A percentile compares a stretch with the other conserved stretches of the same genome.
Conservation (phyloP, 306 rosid genomes). For the Calophaca sinica region DNA sequence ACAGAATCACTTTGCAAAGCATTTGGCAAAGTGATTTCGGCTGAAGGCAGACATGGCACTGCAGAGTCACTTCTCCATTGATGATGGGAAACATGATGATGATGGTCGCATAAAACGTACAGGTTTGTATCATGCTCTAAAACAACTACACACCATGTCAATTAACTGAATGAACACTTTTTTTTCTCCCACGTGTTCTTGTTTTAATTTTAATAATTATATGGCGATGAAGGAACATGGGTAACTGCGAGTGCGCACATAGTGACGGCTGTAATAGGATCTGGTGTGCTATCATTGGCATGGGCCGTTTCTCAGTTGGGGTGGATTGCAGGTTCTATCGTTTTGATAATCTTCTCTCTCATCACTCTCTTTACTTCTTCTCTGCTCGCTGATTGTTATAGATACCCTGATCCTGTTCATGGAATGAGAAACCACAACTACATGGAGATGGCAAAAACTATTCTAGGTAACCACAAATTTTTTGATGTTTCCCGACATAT, state of each 20-base stretch:
- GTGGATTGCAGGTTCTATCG: slow-evolving; percentile 49
- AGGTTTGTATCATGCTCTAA: slow-evolving; percentile 40
- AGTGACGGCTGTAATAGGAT: slow-evolving; percentile 61
- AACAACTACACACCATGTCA: neutral
- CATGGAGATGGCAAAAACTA: slow-evolving; percentile 42
- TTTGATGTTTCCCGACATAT: neutral
- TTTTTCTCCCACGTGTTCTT: too few relatives aligned
- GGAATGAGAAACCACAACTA: slow-evolving; percentile 53
- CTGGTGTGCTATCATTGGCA: slow-evolving; percentile 57
- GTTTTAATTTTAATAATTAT: neutral
- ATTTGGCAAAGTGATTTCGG: too few relatives aligned
- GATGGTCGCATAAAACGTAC: slow-evolving; percentile 53
- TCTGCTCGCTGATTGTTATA: slow-evolving; percentile 51
- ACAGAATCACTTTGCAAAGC: too few relatives aligned
- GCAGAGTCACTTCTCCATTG: neutral
- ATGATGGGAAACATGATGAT: slow-evolving; percentile 46
- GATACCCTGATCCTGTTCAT: slow-evolving; percentile 52
- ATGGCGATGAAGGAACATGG: slow-evolving; percentile 52
- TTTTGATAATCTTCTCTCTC: slow-evolving; percentile 30
- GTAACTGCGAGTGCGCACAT: slow-evolving; percentile 57
- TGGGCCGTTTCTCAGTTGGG: slow-evolving; percentile 63
- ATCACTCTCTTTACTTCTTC: slow-evolving; percentile 45
- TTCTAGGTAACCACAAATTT: slow-evolving; percentile 44
- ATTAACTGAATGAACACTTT: neutral
- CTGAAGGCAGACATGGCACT: neutral